Evolutionary conservation across 2,329 filamentous ascomycete species (phyloP).

Genomic region (Macrophomina tecta): DNA sequence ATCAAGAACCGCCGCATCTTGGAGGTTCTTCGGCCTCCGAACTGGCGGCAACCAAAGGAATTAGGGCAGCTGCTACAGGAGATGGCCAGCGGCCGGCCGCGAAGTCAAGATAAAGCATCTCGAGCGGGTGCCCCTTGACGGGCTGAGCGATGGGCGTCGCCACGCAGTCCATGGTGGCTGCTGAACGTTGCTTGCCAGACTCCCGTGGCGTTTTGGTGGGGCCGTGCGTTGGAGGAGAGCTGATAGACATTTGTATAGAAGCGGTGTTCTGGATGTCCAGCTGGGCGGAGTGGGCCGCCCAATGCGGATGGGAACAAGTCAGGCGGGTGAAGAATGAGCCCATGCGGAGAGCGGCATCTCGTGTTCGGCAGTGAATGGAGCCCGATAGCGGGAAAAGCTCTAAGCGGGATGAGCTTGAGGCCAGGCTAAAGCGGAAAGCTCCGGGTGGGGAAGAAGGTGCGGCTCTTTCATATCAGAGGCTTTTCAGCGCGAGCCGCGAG

Average conservation of each 20-base stretch:
- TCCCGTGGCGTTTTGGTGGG: neutral
- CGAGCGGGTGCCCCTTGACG: neutral
- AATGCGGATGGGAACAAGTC: no score
- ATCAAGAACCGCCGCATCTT: conserved; percentile 18
- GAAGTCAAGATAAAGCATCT: neutral
- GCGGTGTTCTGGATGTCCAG: neutral
- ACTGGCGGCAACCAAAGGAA: neutral
- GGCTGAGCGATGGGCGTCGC: neutral
- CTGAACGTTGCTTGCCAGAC: conserved; percentile 11
- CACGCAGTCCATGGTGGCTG: neutral
- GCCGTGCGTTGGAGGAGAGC: neutral
- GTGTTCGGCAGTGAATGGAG: no score
- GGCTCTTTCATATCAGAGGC: no score
- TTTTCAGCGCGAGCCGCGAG: no score
- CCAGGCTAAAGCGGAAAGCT: no score
- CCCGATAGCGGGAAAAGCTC: no score
- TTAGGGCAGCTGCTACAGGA: neutral
- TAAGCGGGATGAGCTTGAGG: no score
- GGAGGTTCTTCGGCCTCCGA: neutral
- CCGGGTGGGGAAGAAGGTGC: no score
- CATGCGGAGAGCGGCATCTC: no score
- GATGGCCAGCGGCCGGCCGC: no score
- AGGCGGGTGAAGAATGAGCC: no score
- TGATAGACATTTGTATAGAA: neutral
- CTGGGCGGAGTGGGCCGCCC: no score